A percentile compares a stretch with the other conserved stretches of the same genome.
Evolutionary conservation across 2,329 filamentous ascomycete species (phyloP).

Genomic region (Penicillium digitatum): DNA sequence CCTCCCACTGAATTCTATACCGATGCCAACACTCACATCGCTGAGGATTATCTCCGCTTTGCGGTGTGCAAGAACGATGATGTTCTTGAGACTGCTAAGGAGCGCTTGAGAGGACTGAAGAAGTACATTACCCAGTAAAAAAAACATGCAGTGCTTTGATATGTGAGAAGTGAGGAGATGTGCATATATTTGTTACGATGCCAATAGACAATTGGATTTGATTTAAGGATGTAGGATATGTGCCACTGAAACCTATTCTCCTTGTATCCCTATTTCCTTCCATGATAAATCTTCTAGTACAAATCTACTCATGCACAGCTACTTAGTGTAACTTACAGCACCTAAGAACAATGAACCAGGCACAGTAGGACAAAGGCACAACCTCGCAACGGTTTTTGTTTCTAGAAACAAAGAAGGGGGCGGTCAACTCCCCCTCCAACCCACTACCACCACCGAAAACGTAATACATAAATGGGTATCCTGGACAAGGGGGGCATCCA

Average conservation of each 20-base stretch:
- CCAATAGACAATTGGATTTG: neutral
- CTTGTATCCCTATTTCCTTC: neutral
- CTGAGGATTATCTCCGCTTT: slow-evolving; percentile 89
- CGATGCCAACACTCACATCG: slow-evolving; percentile 73
- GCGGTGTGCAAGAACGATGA: slow-evolving; percentile 95
- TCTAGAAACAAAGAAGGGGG: neutral
- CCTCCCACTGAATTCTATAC: slow-evolving; percentile 98
- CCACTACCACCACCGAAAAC: neutral
- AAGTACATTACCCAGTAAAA: slow-evolving; percentile 56
- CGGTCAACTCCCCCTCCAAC: neutral
- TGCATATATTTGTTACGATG: neutral
- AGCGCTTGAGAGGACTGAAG: slow-evolving; percentile 67
- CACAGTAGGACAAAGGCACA: neutral
- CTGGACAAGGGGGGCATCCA: slow-evolving; percentile 1
- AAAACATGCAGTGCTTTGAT: neutral
- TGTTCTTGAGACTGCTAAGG: slow-evolving; percentile 74
- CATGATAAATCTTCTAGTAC: neutral
- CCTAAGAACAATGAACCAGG: neutral
- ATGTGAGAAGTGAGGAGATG: neutral
- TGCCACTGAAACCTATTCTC: neutral
- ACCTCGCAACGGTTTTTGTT: neutral
- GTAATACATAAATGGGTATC: slow-evolving; percentile 1
- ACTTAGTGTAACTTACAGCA: neutral
- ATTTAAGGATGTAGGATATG: neutral
- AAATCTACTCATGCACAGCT: neutral